Evolutionary conservation across 768 basidiomycete species (phyloP).

Genomic region (Gymnopilus dilepis): DNA sequence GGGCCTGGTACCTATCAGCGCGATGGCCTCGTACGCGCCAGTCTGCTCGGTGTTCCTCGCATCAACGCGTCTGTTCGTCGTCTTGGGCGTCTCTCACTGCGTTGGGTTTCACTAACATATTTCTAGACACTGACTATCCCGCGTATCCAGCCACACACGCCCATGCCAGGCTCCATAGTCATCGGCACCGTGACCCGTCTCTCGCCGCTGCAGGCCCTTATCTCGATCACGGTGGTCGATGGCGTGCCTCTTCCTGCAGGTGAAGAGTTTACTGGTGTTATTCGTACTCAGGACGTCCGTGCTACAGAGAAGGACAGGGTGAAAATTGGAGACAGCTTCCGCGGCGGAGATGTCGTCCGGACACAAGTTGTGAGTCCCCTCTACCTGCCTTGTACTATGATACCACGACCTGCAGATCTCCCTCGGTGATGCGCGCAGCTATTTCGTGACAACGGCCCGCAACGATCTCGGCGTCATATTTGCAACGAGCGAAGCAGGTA

Average conservation of each 20-base stretch:
- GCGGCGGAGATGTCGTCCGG: slow-evolving; percentile 89
- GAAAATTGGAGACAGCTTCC: slow-evolving; percentile 89
- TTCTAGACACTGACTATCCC: slow-evolving; percentile 65
- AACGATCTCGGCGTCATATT: slow-evolving; percentile 93
- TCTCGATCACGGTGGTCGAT: slow-evolving; percentile 88
- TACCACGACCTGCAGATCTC: slow-evolving; percentile 58
- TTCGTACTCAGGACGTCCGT: slow-evolving; percentile 86
- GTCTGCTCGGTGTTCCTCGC: slow-evolving; percentile 67
- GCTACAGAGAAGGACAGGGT: slow-evolving; percentile 91
- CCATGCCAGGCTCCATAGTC: slow-evolving; percentile 74
- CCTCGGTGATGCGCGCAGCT: slow-evolving; percentile 88
- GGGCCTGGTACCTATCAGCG: slow-evolving; percentile 72
- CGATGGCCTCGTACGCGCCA: slow-evolving; percentile 69
- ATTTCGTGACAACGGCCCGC: slow-evolving; percentile 89
- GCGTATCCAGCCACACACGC: slow-evolving; percentile 74
- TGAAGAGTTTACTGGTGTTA: slow-evolving; percentile 90
- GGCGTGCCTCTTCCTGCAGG: slow-evolving; percentile 80
- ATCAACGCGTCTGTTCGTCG: slow-evolving; percentile 73
- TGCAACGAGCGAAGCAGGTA: slow-evolving; percentile 86
- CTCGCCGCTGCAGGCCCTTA: slow-evolving; percentile 80
- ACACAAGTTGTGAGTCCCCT: slow-evolving; percentile 74
- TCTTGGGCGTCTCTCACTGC: slow-evolving; percentile 28
- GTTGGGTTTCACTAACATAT: slow-evolving; percentile 26
- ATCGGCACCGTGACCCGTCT: slow-evolving; percentile 84
- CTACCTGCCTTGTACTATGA: background rate